Base-by-base conservation (phyloP, 108 stramenopile genomes). In the Fragilaria radians region DNA sequence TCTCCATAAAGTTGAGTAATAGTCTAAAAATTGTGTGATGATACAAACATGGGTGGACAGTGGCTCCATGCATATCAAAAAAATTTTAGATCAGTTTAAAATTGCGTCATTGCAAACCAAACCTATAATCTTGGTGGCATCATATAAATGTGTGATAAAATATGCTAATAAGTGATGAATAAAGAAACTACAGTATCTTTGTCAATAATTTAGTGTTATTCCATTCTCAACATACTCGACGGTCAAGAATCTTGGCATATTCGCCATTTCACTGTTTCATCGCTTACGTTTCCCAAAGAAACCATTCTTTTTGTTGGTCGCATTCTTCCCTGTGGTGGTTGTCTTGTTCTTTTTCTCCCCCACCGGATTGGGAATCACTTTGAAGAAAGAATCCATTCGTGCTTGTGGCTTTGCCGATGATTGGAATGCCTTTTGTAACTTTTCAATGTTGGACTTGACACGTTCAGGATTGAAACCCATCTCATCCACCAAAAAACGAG, bases 391-490 rank as follows among this genome's bases (percentile, higher is more conserved):
- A 68, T 96, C 95, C 93, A 98, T 93, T 23, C 95, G 64, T 25
- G 76, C 62, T 52, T 94, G 94, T 14, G 88, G 86, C 67, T 96
- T 95, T 5, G 63, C 27, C 45, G 78, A 83, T 28, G 71, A 63
- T 72, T 85, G 80, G 67, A 77, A 64, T 14, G 92, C 92, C 59
- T 91, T 88, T 66, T 90, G 76, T 24, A 98, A 67, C 57, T 91
- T 95, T 66, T 95, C 88, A 69, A 98, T 88, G 30, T 62, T 78
- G 24, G 56, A n/a, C 67, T 72, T 62, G 59, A 97, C 96, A n/a
- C 95, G 87, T 5, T 95, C 91, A n/a, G 86, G 66, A 54, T 79
- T 91, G 81, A 96, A 98, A 9, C 95, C 93, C 83, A 88, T 84
- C 45, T 89, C 76, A 18, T 95, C 94, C 21, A 95, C 91, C 27